Base-by-base conservation (phyloP, 208 protist genomes). In the Crithidia fasciculata region DNA sequence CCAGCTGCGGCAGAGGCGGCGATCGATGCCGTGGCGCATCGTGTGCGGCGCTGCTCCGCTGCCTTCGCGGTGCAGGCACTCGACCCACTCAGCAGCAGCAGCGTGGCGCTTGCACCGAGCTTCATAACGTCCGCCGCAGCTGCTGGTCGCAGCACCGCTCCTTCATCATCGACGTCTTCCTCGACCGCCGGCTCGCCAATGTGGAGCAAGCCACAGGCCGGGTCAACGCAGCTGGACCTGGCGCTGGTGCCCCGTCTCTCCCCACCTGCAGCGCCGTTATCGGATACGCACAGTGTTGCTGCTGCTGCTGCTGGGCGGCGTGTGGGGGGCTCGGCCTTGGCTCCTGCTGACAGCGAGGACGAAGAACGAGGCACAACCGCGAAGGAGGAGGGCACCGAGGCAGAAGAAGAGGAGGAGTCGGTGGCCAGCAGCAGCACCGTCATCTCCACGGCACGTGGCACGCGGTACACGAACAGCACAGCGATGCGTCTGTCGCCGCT, bases 21-120 rank as follows among this genome's bases (percentile, higher is more conserved):
- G 2, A 80, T 95, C 36, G 83, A 86, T 44, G 54, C 57, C 5
- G 76, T 95, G 39, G 81, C 82, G 45, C 61, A 52, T 61, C 86
- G 57, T 59, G 78, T 67, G 40, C 63, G 49, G 66, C 43, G 69
- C 49, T 79, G 62, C 37, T 73, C 67, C 57, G 13, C 74, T 18
- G 18, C 70, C 37, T 73, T 83, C 28, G 43, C 62, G 36, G 58
- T 72, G 45, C 80, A 65, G 28, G 36, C 74, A 0, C 63, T 85
- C 9, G 69, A 71, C 49, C 69, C 68, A 5, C 74, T 83, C 13
- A 43, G 73, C 44, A 74, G 67, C 41, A 69, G 57, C 60, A 40
- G 47, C 9, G 65, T 77, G 3, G 47, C 52, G 4, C 40, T 58
- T 28, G 8, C 16, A 0, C 3, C 55, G 4, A 3, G 18, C 10